Conservation (phyloP, 768 basidiomycete genomes). For the Lentinula edodes region DNA sequence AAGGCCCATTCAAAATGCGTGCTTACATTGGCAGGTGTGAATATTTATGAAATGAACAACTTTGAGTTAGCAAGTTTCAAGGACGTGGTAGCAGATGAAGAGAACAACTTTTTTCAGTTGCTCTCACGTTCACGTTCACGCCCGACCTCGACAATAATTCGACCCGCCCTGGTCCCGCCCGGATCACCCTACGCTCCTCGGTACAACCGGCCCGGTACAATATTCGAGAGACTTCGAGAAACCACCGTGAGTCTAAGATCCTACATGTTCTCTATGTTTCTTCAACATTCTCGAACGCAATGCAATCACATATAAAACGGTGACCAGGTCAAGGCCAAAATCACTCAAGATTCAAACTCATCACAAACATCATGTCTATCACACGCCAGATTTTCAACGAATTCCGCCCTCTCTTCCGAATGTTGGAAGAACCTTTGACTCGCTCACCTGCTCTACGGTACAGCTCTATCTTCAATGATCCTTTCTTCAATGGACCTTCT, state of each 20-base stretch:
- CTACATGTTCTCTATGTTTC: not conserved
- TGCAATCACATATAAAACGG: not conserved
- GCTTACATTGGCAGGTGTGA: too few species aligned
- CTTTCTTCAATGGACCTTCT: constrained; percentile 32
- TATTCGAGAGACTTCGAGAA: not conserved
- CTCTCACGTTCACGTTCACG: too few species aligned
- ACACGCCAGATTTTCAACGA: constrained; percentile 62
- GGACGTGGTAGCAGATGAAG: too few species aligned
- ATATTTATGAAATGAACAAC: too few species aligned
- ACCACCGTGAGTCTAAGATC: not conserved
- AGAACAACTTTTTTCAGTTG: too few species aligned
- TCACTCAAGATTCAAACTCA: not conserved
- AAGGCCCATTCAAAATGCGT: too few species aligned
- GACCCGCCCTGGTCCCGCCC: too few species aligned
- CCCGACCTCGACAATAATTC: not conserved
- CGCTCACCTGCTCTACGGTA: constrained; percentile 26
- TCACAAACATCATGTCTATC: constrained; percentile 47
- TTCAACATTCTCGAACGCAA: not conserved
- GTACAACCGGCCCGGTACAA: not conserved
- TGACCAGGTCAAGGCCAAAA: not conserved
- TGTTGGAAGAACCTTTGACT: constrained; percentile 67
- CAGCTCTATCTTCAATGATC: constrained; percentile 43
- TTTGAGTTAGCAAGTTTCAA: too few species aligned
- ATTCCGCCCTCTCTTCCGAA: constrained; percentile 68
- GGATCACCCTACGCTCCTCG: not conserved